These are phyloP conservation scores for Trichoderma citrinoviride DNA, from an alignment of 2,329 filamentous ascomycete genomes.

Conservation along the genomic window DNA sequence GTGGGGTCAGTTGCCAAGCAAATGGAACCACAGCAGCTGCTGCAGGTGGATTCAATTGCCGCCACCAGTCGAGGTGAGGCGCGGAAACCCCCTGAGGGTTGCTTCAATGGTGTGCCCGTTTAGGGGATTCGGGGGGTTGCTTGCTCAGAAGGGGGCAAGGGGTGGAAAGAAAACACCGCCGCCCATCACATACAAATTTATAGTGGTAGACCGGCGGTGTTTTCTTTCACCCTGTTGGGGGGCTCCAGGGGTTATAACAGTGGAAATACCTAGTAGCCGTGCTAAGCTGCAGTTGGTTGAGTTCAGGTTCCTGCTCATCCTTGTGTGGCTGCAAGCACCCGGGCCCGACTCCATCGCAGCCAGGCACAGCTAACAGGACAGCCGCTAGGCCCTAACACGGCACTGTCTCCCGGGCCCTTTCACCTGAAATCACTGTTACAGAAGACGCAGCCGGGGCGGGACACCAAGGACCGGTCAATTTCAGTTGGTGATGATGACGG, in stretches of 20 bases:
- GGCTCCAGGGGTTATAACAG: background rate
- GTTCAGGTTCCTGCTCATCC: too few relatives aligned
- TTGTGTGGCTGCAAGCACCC: conserved; percentile 16
- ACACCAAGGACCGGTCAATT: conserved; percentile 9
- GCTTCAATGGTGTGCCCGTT: background rate
- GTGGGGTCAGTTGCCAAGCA: conserved; percentile 10
- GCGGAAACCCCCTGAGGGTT: conserved; percentile 15
- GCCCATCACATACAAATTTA: too few relatives aligned
- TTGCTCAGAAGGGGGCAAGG: too few relatives aligned
- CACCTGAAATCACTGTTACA: conserved; percentile 22
- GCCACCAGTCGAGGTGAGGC: conserved; percentile 3
- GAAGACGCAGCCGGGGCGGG: conserved; percentile 13
- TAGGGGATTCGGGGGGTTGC: conserved; percentile 6
- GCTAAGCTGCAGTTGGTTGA: too few relatives aligned
- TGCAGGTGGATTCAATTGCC: conserved; percentile 17
- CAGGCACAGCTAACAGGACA: too few relatives aligned
- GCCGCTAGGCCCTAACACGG: conserved; percentile 16
- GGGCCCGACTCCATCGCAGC: too few relatives aligned
- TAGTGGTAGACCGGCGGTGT: too few relatives aligned
- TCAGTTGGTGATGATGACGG: background rate
- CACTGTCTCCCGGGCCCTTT: conserved; percentile 5
- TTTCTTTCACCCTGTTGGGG: too few relatives aligned
- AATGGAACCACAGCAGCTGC: background rate
- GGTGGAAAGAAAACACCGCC: too few relatives aligned
- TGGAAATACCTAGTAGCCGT: too few relatives aligned